These are phyloP conservation scores for Elaeis guineensis DNA, from an alignment of 176 grass and related monocot genomes.

Conservation along the genomic window DNA sequence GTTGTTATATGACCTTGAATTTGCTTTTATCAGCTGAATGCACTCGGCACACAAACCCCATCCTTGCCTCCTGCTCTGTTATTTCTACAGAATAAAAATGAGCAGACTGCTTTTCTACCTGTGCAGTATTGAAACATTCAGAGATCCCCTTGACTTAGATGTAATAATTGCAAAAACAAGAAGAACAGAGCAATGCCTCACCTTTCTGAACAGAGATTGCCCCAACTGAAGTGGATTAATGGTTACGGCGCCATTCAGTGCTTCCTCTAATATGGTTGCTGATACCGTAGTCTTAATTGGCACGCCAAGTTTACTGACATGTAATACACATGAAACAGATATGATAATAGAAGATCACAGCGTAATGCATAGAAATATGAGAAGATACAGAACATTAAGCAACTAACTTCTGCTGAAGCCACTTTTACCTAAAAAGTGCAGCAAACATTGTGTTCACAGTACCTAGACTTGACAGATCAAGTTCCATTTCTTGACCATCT, in stretches of 20 bases:
- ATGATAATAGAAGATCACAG: too few species aligned
- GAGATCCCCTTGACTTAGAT: conserved; percentile 6
- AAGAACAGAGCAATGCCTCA: conserved; percentile 10
- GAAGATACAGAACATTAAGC: too few species aligned
- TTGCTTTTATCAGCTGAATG: conserved; percentile 85
- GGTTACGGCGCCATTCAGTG: conserved; percentile 71
- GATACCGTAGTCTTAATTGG: conserved; percentile 98
- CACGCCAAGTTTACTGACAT: conserved; percentile 82
- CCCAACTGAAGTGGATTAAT: conserved; percentile 72
- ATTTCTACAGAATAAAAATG: conserved; percentile 92
- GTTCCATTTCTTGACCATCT: conserved; percentile 89
- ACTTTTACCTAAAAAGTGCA: conserved; percentile 81
- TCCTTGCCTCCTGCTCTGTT: conserved; percentile 71
- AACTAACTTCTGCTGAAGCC: too few species aligned
- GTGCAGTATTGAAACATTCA: conserved; percentile 27
- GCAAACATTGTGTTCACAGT: conserved; percentile 97
- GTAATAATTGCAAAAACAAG: too few species aligned
- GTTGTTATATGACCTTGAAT: conserved; percentile 69
- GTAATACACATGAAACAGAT: not conserved
- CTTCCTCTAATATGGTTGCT: conserved; percentile 90
- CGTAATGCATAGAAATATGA: too few species aligned
- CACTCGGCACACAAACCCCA: conserved; percentile 80
- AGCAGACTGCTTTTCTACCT: conserved; percentile 98
- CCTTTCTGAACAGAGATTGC: conserved; percentile 64
- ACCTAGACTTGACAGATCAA: conserved; percentile 89